A percentile compares a stretch with the other conserved stretches of the same genome.
These are phyloP conservation scores for Acidomyces sp. DNA, from an alignment of 495 filamentous ascomycete genomes.

Conservation along the genomic window DNA sequence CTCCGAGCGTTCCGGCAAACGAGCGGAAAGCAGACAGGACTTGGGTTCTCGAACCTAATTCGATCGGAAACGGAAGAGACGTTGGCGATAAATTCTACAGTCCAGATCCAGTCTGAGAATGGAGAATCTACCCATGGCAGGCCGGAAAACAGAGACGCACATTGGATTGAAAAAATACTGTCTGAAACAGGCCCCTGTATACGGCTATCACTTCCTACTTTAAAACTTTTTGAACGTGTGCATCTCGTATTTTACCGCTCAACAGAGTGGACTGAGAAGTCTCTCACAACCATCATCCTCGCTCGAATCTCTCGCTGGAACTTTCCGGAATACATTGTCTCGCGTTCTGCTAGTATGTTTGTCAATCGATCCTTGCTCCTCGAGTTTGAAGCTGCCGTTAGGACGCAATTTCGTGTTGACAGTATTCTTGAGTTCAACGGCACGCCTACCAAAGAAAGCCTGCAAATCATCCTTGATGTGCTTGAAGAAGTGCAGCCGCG, in stretches of 20 bases:
- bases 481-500: conserved; percentile 66
- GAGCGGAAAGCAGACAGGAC: conserved; percentile 59
- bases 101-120: conserved; percentile 5
- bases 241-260: conserved; percentile 94
- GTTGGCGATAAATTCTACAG: conserved; percentile 15
- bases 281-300: conserved; percentile 86
- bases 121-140: conserved; percentile 14
- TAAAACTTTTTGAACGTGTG: conserved; percentile 81
- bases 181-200: conserved; percentile 71
- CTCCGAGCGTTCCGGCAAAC: conserved; percentile 54
- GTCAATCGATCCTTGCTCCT: conserved; percentile 56
- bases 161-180: conserved; percentile 66
- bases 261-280: conserved; percentile 95
- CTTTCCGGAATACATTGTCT: conserved; percentile 84
- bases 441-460: conserved; percentile 50
- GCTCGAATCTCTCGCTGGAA: conserved; percentile 75
- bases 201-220: conserved; percentile 56
- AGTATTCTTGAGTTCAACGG: conserved; percentile 70
- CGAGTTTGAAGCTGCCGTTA: conserved; percentile 79
- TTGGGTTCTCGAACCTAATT: conserved; percentile 47
- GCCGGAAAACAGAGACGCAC: conserved; percentile 34
- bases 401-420: conserved; percentile 73
- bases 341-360: conserved; percentile 81
- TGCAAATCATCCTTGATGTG: conserved; percentile 54
- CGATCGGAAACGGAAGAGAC: conserved; percentile 38